Evolutionary conservation across 2,329 filamentous ascomycete species (phyloP).

Genomic region (Ophiobolus disseminans): DNA sequence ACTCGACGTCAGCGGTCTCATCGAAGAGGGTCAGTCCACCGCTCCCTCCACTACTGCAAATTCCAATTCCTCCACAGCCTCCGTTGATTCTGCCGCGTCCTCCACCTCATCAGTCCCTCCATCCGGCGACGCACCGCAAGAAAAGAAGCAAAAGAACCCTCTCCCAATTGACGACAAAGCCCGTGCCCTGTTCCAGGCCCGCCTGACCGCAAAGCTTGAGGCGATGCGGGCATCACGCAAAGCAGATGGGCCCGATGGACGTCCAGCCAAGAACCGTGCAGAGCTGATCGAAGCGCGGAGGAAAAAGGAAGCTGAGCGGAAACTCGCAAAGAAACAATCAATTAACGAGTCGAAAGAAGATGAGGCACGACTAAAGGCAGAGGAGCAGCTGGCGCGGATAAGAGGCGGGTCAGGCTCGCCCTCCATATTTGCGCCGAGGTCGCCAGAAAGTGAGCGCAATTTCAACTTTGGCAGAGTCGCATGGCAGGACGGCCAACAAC

Average conservation of each 20-base stretch:
- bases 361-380: constrained; percentile 69
- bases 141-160: constrained; percentile 42
- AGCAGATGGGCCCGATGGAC: constrained; percentile 82
- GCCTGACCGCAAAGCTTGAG: constrained; percentile 83
- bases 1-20: constrained; percentile 46
- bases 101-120: constrained; percentile 57
- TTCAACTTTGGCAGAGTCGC: constrained; percentile 92
- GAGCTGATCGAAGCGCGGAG: constrained; percentile 90
- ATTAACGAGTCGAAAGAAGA: constrained; percentile 79
- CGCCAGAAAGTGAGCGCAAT: constrained; percentile 64
- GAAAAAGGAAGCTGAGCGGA: constrained; percentile 84
- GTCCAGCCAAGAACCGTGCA: constrained; percentile 82
- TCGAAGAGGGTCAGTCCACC: constrained; percentile 46
- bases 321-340: constrained; percentile 86
- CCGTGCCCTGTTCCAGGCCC: constrained; percentile 77
- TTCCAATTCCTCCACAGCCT: constrained; percentile 50
- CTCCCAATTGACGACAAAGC: constrained; percentile 52
- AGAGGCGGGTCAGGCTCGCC: constrained; percentile 67
- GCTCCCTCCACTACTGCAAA: constrained; percentile 41
- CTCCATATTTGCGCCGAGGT: constrained; percentile 55
- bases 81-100: constrained; percentile 53
- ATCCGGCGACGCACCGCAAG: constrained; percentile 22
- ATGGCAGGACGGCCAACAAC: constrained; percentile 82
- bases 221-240: constrained; percentile 85
- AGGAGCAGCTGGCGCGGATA: constrained; percentile 62